phyloP scores from a whole-genome alignment of 108 stramenopile genomes.

The Epipyxis sp. region DNA sequence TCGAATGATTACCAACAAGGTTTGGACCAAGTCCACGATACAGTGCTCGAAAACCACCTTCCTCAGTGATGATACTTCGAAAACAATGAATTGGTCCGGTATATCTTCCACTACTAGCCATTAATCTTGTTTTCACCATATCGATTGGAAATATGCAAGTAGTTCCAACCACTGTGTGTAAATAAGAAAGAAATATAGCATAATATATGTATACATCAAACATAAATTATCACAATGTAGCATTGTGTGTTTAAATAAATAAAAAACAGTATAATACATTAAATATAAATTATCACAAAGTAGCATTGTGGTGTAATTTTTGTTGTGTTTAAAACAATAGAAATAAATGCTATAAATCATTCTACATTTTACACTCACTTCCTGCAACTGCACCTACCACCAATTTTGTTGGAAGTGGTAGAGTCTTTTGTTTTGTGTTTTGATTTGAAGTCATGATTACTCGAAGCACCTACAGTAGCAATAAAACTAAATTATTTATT shows the following conservation, averaged over 20 bases:
- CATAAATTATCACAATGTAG: too few species aligned
- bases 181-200: too few species aligned
- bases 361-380: not conserved
- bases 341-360: not conserved
- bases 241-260: too few species aligned
- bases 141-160: slow-evolving; percentile 74
- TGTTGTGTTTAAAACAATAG: too few species aligned
- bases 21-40: not conserved
- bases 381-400: slow-evolving; percentile 50
- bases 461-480: too few species aligned
- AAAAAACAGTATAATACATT: too few species aligned
- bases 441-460: too few species aligned
- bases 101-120: slow-evolving; percentile 33
- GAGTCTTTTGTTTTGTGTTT: slow-evolving; percentile 20
- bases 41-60: not conserved
- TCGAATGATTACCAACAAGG: not conserved
- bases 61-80: not conserved
- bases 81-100: slow-evolving; percentile 21
- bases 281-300: too few species aligned
- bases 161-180: slow-evolving; percentile 48
- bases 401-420: slow-evolving; percentile 48
- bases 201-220: not conserved
- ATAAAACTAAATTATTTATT: too few species aligned
- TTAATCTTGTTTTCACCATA: slow-evolving; percentile 80
- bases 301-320: too few species aligned